Conservation (phyloP, 768 basidiomycete species). For the Hypholoma fasciculare region DNA sequence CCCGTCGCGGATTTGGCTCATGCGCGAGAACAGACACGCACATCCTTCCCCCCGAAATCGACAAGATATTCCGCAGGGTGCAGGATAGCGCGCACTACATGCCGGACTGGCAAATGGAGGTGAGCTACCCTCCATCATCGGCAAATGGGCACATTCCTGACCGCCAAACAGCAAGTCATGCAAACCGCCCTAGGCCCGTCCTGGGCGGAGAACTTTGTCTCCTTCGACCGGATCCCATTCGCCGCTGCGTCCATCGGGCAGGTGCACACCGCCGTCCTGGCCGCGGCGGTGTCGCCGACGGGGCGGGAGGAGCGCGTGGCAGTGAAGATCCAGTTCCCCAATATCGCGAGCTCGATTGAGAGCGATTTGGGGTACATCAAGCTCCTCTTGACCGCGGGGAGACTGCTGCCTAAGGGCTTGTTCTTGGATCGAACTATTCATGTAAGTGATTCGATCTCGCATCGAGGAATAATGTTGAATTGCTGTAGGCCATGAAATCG, state of each 20-base stretch:
- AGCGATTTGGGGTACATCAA: slow-evolving; percentile 88
- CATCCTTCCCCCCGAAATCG: slow-evolving; percentile 82
- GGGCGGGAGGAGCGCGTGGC: slow-evolving; percentile 61
- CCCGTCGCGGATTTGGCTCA: not conserved
- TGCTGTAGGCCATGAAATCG: slow-evolving; percentile 75
- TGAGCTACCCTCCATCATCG: slow-evolving; percentile 22
- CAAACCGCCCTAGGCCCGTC: slow-evolving; percentile 66
- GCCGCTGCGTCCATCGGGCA: slow-evolving; percentile 98
- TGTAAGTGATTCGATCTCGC: slow-evolving; percentile 31
- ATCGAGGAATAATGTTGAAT: not conserved
- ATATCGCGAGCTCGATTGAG: slow-evolving; percentile 81
- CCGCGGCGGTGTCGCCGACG: slow-evolving; percentile 51
- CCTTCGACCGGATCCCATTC: slow-evolving; percentile 85
- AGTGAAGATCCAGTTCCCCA: slow-evolving; percentile 94
- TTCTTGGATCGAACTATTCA: slow-evolving; percentile 88
- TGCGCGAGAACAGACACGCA: slow-evolving; percentile 69
- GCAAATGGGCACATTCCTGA: not conserved
- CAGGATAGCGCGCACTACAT: slow-evolving; percentile 98
- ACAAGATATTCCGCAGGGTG: slow-evolving; percentile 85
- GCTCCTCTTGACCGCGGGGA: slow-evolving; percentile 76
- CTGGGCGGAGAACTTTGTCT: slow-evolving; percentile 70
- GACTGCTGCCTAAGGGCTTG: slow-evolving; percentile 82
- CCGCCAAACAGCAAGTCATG: slow-evolving; percentile 62
- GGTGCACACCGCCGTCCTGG: slow-evolving; percentile 78
- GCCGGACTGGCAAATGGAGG: slow-evolving; percentile 99